These are phyloP conservation scores for Pelagomonas calceolata DNA, from an alignment of 108 stramenopile genomes.

Conservation along the genomic window DNA sequence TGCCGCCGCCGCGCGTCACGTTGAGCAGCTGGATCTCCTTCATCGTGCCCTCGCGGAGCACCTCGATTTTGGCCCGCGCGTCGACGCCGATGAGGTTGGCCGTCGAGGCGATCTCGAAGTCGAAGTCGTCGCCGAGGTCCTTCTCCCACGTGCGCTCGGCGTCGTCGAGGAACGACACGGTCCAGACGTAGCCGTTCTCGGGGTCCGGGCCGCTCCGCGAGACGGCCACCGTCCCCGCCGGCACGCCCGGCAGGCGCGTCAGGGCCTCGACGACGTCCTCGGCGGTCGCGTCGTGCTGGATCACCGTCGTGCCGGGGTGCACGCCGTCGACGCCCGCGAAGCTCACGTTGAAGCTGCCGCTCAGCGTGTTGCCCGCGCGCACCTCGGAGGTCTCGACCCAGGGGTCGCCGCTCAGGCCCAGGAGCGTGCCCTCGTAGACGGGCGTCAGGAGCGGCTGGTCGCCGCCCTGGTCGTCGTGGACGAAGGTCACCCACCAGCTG, in stretches of 20 bases:
- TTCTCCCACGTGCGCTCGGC: conserved; percentile 19
- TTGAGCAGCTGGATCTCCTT: conserved; percentile 49
- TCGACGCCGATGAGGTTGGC: conserved; percentile 24
- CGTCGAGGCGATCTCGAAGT: conserved; percentile 26
- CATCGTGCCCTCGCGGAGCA: conserved; percentile 48
- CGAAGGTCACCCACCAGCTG: conserved; percentile 48
- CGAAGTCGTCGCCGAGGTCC: conserved; percentile 45
- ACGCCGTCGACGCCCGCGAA: conserved; percentile 18
- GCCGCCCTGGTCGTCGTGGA: conserved; percentile 50
- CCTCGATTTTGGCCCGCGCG: conserved; percentile 40
- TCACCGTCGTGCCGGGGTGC: conserved; percentile 5
- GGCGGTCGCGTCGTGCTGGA: conserved; percentile 49
- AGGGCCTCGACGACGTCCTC: conserved; percentile 41
- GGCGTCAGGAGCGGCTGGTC: conserved; percentile 19
- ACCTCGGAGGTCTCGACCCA: too few species aligned
- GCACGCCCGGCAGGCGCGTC: conserved; percentile 39
- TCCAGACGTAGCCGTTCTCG: conserved; percentile 58
- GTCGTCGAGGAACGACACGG: conserved; percentile 45
- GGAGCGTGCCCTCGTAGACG: background rate
- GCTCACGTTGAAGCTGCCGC: conserved; percentile 10
- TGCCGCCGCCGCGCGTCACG: conserved; percentile 18
- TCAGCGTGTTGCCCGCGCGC: background rate
- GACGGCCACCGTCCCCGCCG: conserved; percentile 25
- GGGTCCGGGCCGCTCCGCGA: conserved; percentile 22
- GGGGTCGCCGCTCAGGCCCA: background rate